Evolutionary conservation across 2,329 filamentous ascomycete genomes (phyloP), one percentile per base, ranked within the genome.

Genomic region (Apiospora arundinis): DNA sequence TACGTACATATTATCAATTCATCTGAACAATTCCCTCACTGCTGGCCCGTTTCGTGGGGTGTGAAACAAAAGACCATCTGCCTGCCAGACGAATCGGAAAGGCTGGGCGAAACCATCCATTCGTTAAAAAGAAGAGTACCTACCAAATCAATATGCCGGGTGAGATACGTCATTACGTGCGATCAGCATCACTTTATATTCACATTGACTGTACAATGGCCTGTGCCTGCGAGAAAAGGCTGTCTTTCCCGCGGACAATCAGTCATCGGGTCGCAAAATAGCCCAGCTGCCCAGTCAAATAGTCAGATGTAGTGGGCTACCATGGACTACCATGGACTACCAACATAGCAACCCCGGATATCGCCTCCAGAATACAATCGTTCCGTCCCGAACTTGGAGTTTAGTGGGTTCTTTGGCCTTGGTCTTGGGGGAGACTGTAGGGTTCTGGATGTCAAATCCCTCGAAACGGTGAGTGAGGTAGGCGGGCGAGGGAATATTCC

Each of bases 321-420:
- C 32, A 32, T 32, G 32, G 32, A 32, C 32, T 32, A 32, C 32
- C 32, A 32, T 63, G 56, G 32, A 32, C 56, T 63, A 40, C 21
- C 32, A 63, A 1, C 37, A 40, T 18, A 63, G 32, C 56, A 63
- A 63, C 56, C 56, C 56, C 56, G 32, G 56, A 63, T 63, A 63
- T 63, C 28, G 56, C 56, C 52, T 60, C 52, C 56, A 63, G 56
- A 63, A 32, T 40, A 32, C 32, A 40, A 63, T 63, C 56, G 56
- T 40, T 63, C 56, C 56, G 56, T 63, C 56, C 56, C 56, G 56
- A 63, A 63, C 56, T 63, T 63, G 56, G 56, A 63, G 56, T 63
- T 63, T 63, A 63, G 56, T 63, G 56, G 56, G 21, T 32, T 63
- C 8, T 2, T n/a, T 40, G 56, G 56, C 11, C 56, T n/a, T 63